A percentile compares a stretch with the other conserved stretches of the same genome.
These are phyloP conservation scores for Hymenoscyphus fructigenus DNA, from an alignment of 2,329 filamentous ascomycete genomes.

Conservation along the genomic window DNA sequence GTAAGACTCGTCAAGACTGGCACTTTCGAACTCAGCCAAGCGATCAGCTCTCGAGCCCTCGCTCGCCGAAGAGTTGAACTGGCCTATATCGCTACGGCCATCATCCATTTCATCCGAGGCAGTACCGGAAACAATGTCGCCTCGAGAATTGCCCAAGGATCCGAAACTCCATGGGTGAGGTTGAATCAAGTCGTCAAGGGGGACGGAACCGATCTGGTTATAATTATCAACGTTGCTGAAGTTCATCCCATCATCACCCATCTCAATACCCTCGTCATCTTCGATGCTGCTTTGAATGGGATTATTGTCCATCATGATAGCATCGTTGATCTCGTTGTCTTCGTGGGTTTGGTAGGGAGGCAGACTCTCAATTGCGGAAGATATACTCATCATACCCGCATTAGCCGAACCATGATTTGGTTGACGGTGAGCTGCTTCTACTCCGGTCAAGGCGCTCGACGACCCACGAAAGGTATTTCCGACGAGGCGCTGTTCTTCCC, in stretches of 20 bases:
- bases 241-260: slow-evolving; percentile 24
- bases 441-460: slow-evolving; percentile 82
- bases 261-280: slow-evolving; percentile 31
- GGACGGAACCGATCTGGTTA: not conserved
- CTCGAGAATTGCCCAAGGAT: slow-evolving; percentile 17
- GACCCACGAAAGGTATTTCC: slow-evolving; percentile 83
- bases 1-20: slow-evolving; percentile 20
- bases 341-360: slow-evolving; percentile 31
- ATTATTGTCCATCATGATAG: slow-evolving; percentile 26
- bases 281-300: slow-evolving; percentile 33
- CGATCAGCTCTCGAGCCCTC: slow-evolving; percentile 23
- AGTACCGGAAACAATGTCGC: slow-evolving; percentile 27
- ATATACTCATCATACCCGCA: slow-evolving; percentile 29
- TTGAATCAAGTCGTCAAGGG: not conserved
- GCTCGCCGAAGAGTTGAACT: slow-evolving; percentile 35
- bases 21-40: slow-evolving; percentile 29
- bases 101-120: slow-evolving; percentile 29
- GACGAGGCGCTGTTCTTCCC: slow-evolving; percentile 87
- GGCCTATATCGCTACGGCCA: slow-evolving; percentile 32
- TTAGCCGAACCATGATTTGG: slow-evolving; percentile 56
- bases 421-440: slow-evolving; percentile 70
- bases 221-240: slow-evolving; percentile 14
- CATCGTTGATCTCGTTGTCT: slow-evolving; percentile 24
- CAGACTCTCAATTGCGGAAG: slow-evolving; percentile 30
- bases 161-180: slow-evolving; percentile 24